A percentile compares a stretch with the other conserved stretches of the same genome.
Evolutionary conservation across 2,329 filamentous ascomycete genomes (phyloP).

Genomic region (Fusarium papillatum): DNA sequence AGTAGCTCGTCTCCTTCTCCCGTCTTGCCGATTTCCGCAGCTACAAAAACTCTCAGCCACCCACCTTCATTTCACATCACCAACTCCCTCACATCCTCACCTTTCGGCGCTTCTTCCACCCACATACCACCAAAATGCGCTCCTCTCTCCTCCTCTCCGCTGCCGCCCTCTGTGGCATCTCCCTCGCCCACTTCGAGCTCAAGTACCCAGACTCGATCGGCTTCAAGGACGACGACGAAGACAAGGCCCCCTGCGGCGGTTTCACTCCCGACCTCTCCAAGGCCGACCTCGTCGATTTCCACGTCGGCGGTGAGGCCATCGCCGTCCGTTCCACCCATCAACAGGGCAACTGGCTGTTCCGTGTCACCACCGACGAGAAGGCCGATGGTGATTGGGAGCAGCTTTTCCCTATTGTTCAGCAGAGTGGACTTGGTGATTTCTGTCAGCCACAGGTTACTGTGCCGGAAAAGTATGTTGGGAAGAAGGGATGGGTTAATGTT

Average conservation of each 20-base stretch:
- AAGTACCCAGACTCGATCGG: constrained; percentile 62
- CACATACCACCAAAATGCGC: constrained; percentile 49
- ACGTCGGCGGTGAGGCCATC: constrained; percentile 69
- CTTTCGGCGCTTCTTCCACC: neutral
- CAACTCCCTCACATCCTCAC: neutral
- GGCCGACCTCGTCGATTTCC: constrained; percentile 66
- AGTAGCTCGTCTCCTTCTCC: constrained; percentile 13
- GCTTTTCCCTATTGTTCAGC: constrained; percentile 65
- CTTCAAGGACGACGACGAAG: constrained; percentile 59
- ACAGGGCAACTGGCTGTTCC: constrained; percentile 69
- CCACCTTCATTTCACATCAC: neutral
- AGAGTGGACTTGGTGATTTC: constrained; percentile 67
- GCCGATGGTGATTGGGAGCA: constrained; percentile 66
- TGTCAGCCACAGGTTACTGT: constrained; percentile 65
- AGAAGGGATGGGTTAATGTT: constrained; percentile 67
- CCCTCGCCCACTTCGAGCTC: constrained; percentile 68
- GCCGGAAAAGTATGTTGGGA: constrained; percentile 64
- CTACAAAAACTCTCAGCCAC: constrained; percentile 39
- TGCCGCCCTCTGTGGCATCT: constrained; percentile 54
- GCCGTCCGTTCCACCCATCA: constrained; percentile 63
- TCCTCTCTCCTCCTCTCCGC: constrained; percentile 50
- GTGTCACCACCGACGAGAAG: constrained; percentile 65
- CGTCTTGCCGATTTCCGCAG: constrained; percentile 28
- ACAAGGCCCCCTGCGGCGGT: constrained; percentile 67
- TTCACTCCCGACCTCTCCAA: constrained; percentile 60